Evolutionary conservation across 345 rosid genomes (phyloP).

Genomic region (Arabis alpina): DNA sequence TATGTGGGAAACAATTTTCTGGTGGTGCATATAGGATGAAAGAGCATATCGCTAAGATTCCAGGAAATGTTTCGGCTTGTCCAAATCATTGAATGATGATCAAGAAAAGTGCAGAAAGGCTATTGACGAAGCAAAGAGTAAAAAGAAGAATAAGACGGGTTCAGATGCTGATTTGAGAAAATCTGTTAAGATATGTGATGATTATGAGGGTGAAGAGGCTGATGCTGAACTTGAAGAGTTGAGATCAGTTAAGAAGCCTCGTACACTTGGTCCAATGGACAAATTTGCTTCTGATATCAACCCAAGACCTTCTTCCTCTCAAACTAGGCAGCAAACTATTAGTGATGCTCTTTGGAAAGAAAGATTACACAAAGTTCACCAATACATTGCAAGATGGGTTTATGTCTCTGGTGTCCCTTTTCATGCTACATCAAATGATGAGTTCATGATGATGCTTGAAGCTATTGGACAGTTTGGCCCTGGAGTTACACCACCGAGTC

Average conservation of each 20-base stretch:
- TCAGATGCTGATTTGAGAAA: not conserved
- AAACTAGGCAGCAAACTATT: not conserved
- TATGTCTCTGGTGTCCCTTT: not conserved
- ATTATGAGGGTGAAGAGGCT: not conserved
- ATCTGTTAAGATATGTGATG: not conserved
- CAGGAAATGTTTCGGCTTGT: not conserved
- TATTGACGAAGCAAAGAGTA: not conserved
- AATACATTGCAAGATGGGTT: constrained; percentile 5
- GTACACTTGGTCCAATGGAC: not conserved
- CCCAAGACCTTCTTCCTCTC: not conserved
- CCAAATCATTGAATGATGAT: too few relatives aligned
- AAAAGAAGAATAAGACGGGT: not conserved
- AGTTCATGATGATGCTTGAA: constrained; percentile 7
- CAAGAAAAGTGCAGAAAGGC: not conserved
- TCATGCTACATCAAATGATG: not conserved
- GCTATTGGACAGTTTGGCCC: not conserved
- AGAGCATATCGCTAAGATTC: not conserved
- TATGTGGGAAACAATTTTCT: not conserved
- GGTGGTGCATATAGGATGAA: constrained; percentile 1
- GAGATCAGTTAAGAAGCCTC: not conserved
- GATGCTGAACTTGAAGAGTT: not conserved
- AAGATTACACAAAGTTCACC: not conserved
- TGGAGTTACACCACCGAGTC: not conserved
- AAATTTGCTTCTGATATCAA: not conserved
- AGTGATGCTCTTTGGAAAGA: not conserved